Base-by-base conservation (phyloP, 331 rosid genomes). In the Erythrophleum ivorense region DNA sequence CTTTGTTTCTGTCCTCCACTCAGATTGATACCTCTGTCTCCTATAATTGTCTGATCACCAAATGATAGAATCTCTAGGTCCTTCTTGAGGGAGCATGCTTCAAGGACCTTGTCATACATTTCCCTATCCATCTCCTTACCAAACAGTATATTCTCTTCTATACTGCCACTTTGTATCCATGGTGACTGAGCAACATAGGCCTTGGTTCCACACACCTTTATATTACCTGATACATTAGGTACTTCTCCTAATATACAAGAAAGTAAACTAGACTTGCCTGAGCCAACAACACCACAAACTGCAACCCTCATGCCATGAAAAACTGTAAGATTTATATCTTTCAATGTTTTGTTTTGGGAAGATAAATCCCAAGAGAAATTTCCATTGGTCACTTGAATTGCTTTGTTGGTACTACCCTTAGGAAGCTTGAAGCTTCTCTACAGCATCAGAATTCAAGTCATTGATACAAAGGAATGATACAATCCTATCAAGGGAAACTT, bases 1-100 rank as follows among this genome's bases (percentile, higher is more conserved):
- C 97, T 92, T 80, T 94, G 96, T 69, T 94, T 92, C 81, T 94
- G 98, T 60, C 98, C 96, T 0, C 98, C 98, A 45, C 98, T 92
- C 84, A 94, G 78, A 89, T 94, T 94, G 85, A 92, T 92, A 21
- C 97, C 97, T 21, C 97, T 82, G 72, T 94, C 98, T 71, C 98
- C 97, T 52, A 92, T 86, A 70, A 90, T 21, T 1, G 98, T 94
- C 69, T 90, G 97, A 85, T 94, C 98, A n/a, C 94, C 97, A 59
- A 89, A 91, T 6, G 97, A 78, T 21, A 94, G 81, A 79, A 85
- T 79, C 76, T 94, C 92, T 18, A 94, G 77, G 83, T 94, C 97
- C 88, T 90, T 92, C 78, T 86, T 90, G 69, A 94, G 59, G 40
- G 90, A 89, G 70, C 98, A 94, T 3, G 94, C 94, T 65, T 92